Conservation (phyloP, 805 yeast species). For the Candida sithepensis region DNA sequence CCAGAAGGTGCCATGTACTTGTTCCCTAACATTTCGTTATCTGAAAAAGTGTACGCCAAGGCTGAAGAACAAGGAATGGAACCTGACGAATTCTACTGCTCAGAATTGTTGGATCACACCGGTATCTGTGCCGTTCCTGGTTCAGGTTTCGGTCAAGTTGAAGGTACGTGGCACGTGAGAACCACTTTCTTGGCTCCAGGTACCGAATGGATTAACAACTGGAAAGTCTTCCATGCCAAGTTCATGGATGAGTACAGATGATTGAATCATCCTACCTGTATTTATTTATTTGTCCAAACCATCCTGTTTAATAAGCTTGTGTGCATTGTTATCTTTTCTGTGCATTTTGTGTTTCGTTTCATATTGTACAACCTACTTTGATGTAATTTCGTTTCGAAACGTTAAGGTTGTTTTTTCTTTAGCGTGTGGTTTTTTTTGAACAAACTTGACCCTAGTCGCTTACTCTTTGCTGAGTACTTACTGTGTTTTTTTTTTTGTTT, state of each 20-base stretch:
- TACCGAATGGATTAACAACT: conserved; percentile 74
- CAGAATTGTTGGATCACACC: conserved; percentile 74
- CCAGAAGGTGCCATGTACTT: conserved; percentile 99
- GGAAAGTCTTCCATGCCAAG: conserved; percentile 74
- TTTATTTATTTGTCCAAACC: too few species aligned
- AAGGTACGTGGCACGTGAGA: conserved; percentile 88
- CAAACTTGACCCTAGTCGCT: too few species aligned
- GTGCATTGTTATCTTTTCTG: not conserved
- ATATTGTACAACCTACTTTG: too few species aligned
- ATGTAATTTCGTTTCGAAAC: too few species aligned
- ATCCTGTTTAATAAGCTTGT: not conserved
- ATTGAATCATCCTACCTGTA: not conserved
- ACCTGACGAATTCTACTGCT: conserved; percentile 88
- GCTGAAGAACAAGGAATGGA: conserved; percentile 55
- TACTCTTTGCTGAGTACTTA: not conserved
- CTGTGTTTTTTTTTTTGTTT: not conserved
- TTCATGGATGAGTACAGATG: conserved; percentile 58
- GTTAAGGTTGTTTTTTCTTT: too few species aligned
- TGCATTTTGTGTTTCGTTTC: not conserved
- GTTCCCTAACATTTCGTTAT: conserved; percentile 74
- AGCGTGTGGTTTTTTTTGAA: too few species aligned
- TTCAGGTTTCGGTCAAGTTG: conserved; percentile 91
- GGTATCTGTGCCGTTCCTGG: conserved; percentile 99
- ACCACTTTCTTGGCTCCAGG: conserved; percentile 98
- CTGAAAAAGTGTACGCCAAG: conserved; percentile 55